Conservation (phyloP, 371 early-diverging fungal species). For the Syncephalastrum monosporum region DNA sequence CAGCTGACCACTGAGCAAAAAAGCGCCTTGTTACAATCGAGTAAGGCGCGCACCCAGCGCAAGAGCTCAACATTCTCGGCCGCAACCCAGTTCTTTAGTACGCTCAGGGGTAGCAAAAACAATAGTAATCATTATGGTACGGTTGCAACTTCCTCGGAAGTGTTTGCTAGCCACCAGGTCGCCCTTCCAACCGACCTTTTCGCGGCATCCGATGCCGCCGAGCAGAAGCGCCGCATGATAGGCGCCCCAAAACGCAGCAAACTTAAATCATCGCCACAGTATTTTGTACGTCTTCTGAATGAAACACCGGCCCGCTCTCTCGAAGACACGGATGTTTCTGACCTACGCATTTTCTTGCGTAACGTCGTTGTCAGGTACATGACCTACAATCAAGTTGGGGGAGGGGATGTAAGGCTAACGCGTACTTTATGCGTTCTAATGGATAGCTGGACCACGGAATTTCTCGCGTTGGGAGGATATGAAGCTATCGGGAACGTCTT, state of each 20-base stretch:
- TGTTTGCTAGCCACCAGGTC: not conserved
- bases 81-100: constrained; percentile 2
- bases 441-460: constrained; percentile 49
- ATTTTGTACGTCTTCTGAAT: constrained; percentile 30
- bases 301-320: constrained; percentile 35
- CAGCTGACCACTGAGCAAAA: constrained; percentile 45
- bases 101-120: not conserved
- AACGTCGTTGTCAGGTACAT: constrained; percentile 39
- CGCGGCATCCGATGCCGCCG: no score
- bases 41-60: constrained; percentile 28
- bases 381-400: not conserved
- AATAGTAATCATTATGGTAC: not conserved
- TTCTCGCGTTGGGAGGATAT: constrained; percentile 44
- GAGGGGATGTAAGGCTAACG: not conserved
- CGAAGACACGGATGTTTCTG: constrained; percentile 36
- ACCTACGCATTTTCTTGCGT: constrained; percentile 42
- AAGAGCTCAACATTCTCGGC: constrained; percentile 36
- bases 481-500: constrained; percentile 37
- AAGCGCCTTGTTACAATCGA: constrained; percentile 35
- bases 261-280: constrained; percentile 33
- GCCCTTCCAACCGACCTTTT: constrained; percentile 1
- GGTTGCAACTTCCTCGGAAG: constrained; percentile 3
- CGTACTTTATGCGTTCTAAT: constrained; percentile 4
- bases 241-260: constrained; percentile 13
- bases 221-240: no score